These are phyloP conservation scores for Pythium folliculosum DNA, from an alignment of 352 stramenopile genomes.

Conservation along the genomic window DNA sequence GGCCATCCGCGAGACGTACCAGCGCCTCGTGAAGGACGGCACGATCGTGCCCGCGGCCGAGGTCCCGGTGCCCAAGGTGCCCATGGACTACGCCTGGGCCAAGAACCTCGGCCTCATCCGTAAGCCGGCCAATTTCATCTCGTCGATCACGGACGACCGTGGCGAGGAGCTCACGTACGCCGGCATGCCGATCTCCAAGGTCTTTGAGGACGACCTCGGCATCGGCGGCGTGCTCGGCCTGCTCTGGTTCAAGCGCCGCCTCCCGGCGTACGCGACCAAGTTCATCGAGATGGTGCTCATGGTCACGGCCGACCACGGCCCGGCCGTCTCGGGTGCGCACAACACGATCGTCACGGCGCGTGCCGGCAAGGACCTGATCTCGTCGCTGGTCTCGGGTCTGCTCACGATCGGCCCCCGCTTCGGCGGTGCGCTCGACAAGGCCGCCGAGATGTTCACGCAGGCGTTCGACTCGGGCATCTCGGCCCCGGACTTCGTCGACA, in stretches of 20 bases:
- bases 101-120: slow-evolving; percentile 95
- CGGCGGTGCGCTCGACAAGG: slow-evolving; percentile 94
- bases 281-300: slow-evolving; percentile 99
- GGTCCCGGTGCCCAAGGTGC: slow-evolving; percentile 92
- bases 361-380: slow-evolving; percentile 97
- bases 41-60: slow-evolving; percentile 87
- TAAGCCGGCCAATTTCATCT: slow-evolving; percentile 98
- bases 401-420: slow-evolving; percentile 97
- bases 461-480: slow-evolving; percentile 90
- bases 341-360: slow-evolving; percentile 96
- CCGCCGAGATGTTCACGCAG: slow-evolving; percentile 91
- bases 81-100: slow-evolving; percentile 97
- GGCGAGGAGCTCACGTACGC: slow-evolving; percentile 95
- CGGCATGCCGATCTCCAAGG: slow-evolving; percentile 94
- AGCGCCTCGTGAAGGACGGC: slow-evolving; percentile 76
- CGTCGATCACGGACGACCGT: slow-evolving; percentile 96
- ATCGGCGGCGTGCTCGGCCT: slow-evolving; percentile 94
- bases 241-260: slow-evolving; percentile 94
- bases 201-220: slow-evolving; percentile 94
- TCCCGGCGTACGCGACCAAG: slow-evolving; percentile 90
- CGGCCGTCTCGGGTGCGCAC: slow-evolving; percentile 94
- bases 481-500: slow-evolving; percentile 91
- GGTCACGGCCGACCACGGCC: slow-evolving; percentile 96
- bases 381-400: slow-evolving; percentile 94
- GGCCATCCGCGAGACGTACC: slow-evolving; percentile 90